These are phyloP conservation scores for Vitis riparia DNA, from an alignment of 164 flowering plant genomes.

Conservation along the genomic window DNA sequence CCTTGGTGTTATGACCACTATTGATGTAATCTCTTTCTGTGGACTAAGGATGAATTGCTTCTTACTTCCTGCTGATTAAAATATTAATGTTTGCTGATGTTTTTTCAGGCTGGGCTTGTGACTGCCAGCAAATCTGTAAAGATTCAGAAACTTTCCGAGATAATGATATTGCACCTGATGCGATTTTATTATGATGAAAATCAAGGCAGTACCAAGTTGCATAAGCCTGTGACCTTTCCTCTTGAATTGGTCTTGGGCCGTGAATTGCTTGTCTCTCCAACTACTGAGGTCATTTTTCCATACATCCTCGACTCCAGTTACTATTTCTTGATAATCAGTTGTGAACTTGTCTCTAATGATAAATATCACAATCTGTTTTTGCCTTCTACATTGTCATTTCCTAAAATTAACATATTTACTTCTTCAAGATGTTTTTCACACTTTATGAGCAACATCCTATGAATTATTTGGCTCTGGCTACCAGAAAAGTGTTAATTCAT, in stretches of 20 bases:
- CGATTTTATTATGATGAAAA: slow-evolving; percentile 83
- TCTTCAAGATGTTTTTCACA: no score
- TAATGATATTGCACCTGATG: slow-evolving; percentile 93
- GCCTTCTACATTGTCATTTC: no score
- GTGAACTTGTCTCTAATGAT: no score
- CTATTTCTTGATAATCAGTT: no score
- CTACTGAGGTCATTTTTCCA: slow-evolving; percentile 59
- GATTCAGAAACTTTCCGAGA: slow-evolving; percentile 78
- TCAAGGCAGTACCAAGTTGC: slow-evolving; percentile 90
- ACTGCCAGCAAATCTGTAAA: slow-evolving; percentile 79
- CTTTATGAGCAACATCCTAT: no score
- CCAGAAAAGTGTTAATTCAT: no score
- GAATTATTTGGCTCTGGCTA: no score
- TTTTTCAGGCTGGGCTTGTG: slow-evolving; percentile 63
- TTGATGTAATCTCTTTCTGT: no score
- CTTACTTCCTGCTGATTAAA: neutral
- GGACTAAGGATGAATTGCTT: neutral
- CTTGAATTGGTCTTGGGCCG: slow-evolving; percentile 72
- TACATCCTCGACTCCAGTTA: no score
- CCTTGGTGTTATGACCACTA: no score
- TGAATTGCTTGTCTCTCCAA: slow-evolving; percentile 69
- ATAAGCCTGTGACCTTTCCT: slow-evolving; percentile 82
- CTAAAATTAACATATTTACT: no score
- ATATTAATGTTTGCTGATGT: neutral
- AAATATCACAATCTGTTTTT: no score